Evolutionary conservation across 805 yeast species (phyloP), one percentile per base, ranked within the genome.

Genomic region (Yarrowia deformans): DNA sequence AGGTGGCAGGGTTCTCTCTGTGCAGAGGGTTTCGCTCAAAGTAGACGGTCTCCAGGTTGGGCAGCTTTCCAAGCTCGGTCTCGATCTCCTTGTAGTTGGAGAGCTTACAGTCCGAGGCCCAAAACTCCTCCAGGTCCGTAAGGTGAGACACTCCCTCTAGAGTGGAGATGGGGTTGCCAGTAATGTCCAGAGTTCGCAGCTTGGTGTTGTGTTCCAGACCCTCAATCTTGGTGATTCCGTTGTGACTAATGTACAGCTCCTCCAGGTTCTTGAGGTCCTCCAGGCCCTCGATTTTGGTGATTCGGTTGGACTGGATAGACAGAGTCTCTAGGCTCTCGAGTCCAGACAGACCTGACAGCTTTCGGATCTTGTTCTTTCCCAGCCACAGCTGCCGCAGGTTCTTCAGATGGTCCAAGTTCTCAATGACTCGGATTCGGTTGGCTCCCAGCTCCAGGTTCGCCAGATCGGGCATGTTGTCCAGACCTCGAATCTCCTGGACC

Each of bases 21-120:
- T 95, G 97, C 19, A 95, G 77, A 3, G 98, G 98, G 76, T 94
- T 94, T 9, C 95, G 94, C 79, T 95, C 99, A 72, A 95, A 87
- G 76, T 95, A 95, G 6, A 95, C 97, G 0, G 97, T 92, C 66
- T 92, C 97, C 67, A 95, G 81, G 7, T 84, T 81, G 1, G 86
- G 84, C 66, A 91, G 80, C 48, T 81, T 80, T 14, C 87, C 86
- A 70, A 95, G 82, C 75, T 91, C 88, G 23, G 83, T 77, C 66
- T 86, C 88, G 56, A 95, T 80, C 66, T 91, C 88, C 42, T 88
- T 87, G 78, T 90, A 93, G 49, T 86, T 81, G 42, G 85, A 84
- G 29, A 95, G 77, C 73, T 85, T 78, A 78, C 94, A 95, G 74
- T 86, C 85, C 0, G 97, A 90, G 34, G 96, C 92, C 99, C 99